phyloP scores from a whole-genome alignment of 805 yeast species.

The Maudiozyma bulderi region DNA sequence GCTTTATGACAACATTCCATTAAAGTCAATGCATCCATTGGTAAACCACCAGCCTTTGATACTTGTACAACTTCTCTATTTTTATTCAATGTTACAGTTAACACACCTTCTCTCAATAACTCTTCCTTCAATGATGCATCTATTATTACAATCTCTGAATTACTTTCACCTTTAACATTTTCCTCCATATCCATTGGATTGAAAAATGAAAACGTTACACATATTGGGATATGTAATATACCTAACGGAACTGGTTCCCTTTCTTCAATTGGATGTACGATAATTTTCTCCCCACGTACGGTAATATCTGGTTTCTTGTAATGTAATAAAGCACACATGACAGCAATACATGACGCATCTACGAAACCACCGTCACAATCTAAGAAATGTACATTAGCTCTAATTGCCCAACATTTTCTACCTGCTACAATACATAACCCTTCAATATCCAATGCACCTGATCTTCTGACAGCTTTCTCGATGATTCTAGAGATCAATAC shows the following conservation, averaged over 20 bases:
- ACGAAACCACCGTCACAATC: constrained; percentile 90
- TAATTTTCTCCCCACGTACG: constrained; percentile 52
- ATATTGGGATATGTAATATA: constrained; percentile 79
- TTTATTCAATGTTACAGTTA: constrained; percentile 80
- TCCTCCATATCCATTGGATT: constrained; percentile 56
- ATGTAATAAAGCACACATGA: constrained; percentile 75
- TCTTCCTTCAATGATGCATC: constrained; percentile 81
- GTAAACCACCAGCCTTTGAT: constrained; percentile 81
- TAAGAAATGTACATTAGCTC: constrained; percentile 83
- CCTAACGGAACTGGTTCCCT: constrained; percentile 82
- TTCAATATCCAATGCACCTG: constrained; percentile 86
- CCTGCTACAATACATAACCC: constrained; percentile 87
- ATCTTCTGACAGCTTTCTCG: constrained; percentile 85
- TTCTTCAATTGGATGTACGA: constrained; percentile 63
- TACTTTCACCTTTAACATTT: constrained; percentile 58
- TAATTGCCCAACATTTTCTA: constrained; percentile 77
- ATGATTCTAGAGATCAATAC: constrained; percentile 69
- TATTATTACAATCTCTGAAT: constrained; percentile 50
- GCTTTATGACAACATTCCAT: constrained; percentile 65
- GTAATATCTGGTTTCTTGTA: constrained; percentile 78
- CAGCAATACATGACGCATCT: constrained; percentile 86
- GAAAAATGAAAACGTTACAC: constrained; percentile 81
- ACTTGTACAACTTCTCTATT: constrained; percentile 88
- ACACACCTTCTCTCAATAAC: constrained; percentile 58
- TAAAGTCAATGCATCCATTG: constrained; percentile 61